Conservation (phyloP, 208 protist species). For the Novymonas esmeraldas region DNA sequence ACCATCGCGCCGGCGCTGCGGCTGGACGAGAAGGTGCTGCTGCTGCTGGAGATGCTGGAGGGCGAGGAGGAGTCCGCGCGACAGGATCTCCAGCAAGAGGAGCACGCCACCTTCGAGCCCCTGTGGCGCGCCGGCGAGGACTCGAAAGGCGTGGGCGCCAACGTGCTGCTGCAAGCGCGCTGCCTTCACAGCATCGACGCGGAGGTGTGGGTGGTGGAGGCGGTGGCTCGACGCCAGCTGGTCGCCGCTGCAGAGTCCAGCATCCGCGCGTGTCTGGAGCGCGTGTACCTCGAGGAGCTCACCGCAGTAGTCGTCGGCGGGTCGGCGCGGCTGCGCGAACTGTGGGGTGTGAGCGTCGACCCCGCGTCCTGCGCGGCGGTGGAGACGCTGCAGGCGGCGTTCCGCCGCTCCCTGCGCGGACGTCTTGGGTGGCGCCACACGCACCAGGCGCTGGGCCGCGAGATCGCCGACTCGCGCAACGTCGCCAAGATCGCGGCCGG, state of each 20-base stretch:
- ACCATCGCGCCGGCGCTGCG: constrained; percentile 12
- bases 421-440: constrained; percentile 61
- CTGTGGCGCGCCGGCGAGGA: constrained; percentile 6
- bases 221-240: constrained; percentile 7
- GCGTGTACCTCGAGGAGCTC: neutral
- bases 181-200: neutral
- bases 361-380: constrained; percentile 28
- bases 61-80: constrained; percentile 41
- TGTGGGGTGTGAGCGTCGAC: constrained; percentile 27
- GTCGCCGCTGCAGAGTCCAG: constrained; percentile 2
- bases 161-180: neutral
- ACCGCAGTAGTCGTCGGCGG: neutral
- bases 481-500: constrained; percentile 41
- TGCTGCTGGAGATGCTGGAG: constrained; percentile 35
- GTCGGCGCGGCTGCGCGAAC: constrained; percentile 1
- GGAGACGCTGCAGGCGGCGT: constrained; percentile 48
- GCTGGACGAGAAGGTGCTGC: constrained; percentile 20
- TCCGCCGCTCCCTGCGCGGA: constrained; percentile 40
- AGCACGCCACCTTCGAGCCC: constrained; percentile 5
- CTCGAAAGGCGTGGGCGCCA: neutral
- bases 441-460: constrained; percentile 52
- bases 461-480: constrained; percentile 50
- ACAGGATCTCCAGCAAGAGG: constrained; percentile 16
- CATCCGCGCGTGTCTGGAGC: neutral
- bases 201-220: constrained; percentile 11